Percentiles rank a stretch among this genome's conserved stretches.
These are phyloP conservation scores for Dioscorea alata DNA, from an alignment of 106 monocot species.

Conservation along the genomic window DNA sequence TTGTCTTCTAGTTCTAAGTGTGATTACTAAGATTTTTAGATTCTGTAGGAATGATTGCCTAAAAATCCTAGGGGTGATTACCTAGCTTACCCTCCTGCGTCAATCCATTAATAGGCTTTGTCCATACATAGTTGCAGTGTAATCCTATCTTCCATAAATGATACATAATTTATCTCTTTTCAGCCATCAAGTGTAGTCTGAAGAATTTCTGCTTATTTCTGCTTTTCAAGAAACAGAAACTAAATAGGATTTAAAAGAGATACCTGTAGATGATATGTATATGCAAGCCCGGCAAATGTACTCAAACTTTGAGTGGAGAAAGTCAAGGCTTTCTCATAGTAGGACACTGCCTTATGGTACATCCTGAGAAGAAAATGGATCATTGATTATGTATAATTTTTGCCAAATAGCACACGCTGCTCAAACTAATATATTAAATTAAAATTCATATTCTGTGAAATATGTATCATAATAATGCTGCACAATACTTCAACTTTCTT, in stretches of 20 bases:
- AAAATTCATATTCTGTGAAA: not conserved
- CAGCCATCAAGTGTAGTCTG: not conserved
- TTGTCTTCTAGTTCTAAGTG: no score
- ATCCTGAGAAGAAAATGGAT: conserved; percentile 45
- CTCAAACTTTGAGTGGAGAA: conserved; percentile 73
- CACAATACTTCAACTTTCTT: conserved; percentile 82
- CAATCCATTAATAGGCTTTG: no score
- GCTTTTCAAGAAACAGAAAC: not conserved
- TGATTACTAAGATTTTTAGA: no score
- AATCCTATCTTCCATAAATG: no score
- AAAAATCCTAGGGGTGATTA: no score
- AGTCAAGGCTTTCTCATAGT: conserved; percentile 88
- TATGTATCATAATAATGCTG: not conserved
- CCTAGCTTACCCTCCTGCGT: no score
- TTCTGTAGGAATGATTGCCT: no score
- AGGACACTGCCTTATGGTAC: conserved; percentile 69
- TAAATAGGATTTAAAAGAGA: not conserved
- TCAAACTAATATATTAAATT: not conserved
- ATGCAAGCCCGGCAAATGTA: conserved; percentile 89
- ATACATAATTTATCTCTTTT: not conserved
- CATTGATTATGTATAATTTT: conserved; percentile 2
- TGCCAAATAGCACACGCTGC: not conserved
- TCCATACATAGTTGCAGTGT: no score
- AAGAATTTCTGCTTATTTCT: not conserved
- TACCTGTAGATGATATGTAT: conserved; percentile 95